Evolutionary conservation across 2,329 filamentous ascomycete species (phyloP).

Genomic region (Diaporthe citriasiana): DNA sequence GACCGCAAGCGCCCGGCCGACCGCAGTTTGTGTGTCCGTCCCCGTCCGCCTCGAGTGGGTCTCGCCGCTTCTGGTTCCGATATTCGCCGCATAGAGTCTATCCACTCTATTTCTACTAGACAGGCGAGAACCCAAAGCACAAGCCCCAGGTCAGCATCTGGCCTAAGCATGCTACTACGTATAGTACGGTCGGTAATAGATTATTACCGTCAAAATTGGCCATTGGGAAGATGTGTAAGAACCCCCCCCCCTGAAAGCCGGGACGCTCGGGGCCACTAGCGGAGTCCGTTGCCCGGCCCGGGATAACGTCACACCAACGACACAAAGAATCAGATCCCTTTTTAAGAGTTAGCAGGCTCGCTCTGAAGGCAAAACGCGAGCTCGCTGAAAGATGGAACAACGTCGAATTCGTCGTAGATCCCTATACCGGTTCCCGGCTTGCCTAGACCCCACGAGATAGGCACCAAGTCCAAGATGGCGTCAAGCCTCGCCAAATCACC

Average conservation of each 20-base stretch:
- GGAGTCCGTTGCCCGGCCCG: slow-evolving; percentile 16
- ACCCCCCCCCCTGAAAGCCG: background rate
- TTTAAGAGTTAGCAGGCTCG: slow-evolving; percentile 5
- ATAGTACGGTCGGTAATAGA: background rate
- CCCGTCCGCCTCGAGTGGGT: slow-evolving; percentile 20
- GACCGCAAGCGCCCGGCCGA: background rate
- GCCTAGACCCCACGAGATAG: background rate
- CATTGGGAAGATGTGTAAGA: background rate
- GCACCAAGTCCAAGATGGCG: slow-evolving; percentile 11
- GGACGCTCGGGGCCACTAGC: slow-evolving; percentile 17
- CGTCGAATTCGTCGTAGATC: slow-evolving; percentile 1
- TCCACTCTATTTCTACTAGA: background rate
- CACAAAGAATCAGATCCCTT: slow-evolving; percentile 17
- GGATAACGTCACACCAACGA: slow-evolving; percentile 37
- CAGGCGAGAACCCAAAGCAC: background rate
- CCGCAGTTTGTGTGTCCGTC: slow-evolving; percentile 4
- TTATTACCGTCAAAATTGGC: background rate
- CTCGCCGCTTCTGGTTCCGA: slow-evolving; percentile 18
- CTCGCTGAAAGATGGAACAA: slow-evolving; percentile 2
- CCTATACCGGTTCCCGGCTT: background rate
- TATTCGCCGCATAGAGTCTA: slow-evolving; percentile 7
- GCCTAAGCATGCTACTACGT: background rate
- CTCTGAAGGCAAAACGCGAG: background rate
- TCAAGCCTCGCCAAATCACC: slow-evolving; percentile 24
- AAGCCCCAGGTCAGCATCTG: background rate